A percentile compares a stretch with the other conserved stretches of the same genome.
phyloP scores from a whole-genome alignment of 192 early-diverging fungal species.

The Podila epicladia region DNA sequence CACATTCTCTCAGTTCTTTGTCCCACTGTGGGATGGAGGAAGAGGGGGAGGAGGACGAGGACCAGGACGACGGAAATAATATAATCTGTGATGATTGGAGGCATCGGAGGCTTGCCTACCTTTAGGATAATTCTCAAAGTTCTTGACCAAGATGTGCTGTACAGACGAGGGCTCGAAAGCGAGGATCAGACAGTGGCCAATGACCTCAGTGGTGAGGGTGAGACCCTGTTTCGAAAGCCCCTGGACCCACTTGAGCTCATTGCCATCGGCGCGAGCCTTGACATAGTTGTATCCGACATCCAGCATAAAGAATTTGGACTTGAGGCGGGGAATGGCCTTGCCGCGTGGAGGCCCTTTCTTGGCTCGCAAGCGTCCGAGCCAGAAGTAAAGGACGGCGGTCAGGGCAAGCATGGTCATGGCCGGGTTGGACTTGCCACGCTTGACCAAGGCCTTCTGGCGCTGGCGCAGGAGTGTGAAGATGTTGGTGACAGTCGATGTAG shows the following conservation, averaged over 20 bases:
- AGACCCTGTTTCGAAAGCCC: slow-evolving; percentile 41
- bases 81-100: not conserved
- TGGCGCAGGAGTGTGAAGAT: slow-evolving; percentile 38
- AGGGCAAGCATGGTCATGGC: slow-evolving; percentile 48
- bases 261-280: slow-evolving; percentile 23
- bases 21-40: not conserved
- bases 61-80: not conserved
- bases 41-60: not conserved
- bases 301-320: slow-evolving; percentile 37
- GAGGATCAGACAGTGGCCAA: slow-evolving; percentile 43
- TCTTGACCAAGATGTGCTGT: slow-evolving; percentile 51
- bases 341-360: slow-evolving; percentile 46
- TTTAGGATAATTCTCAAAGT: slow-evolving; percentile 53
- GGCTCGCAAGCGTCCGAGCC: slow-evolving; percentile 43
- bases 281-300: slow-evolving; percentile 41
- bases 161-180: slow-evolving; percentile 49
- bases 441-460: slow-evolving; percentile 40
- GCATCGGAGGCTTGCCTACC: slow-evolving; percentile 11
- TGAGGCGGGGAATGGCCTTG: slow-evolving; percentile 44
- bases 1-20: not conserved
- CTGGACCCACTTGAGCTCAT: slow-evolving; percentile 50
- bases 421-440: slow-evolving; percentile 48
- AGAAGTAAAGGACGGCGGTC: slow-evolving; percentile 47
- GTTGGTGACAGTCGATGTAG: slow-evolving; percentile 34
- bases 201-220: slow-evolving; percentile 37